phyloP scores from a whole-genome alignment of 768 basidiomycete genomes.

The Amyloporia xantha region DNA sequence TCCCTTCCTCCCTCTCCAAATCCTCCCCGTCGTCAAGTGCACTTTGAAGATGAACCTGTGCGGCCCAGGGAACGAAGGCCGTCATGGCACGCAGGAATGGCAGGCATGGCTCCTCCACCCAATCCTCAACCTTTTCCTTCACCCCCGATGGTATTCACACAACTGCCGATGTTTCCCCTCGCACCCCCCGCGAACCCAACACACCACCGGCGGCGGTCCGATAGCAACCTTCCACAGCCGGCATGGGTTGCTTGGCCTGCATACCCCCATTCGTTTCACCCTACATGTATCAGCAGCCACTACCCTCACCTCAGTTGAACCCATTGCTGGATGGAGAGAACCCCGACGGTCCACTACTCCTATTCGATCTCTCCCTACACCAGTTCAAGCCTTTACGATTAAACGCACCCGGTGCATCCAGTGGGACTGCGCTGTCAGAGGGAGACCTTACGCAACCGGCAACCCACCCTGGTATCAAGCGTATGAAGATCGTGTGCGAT shows the following conservation, averaged over 20 bases:
- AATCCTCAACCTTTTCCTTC: slow-evolving; percentile 22
- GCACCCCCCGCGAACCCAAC: slow-evolving; percentile 8
- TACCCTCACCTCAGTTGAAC: slow-evolving; percentile 29
- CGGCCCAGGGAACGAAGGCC: slow-evolving; percentile 8
- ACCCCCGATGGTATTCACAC: slow-evolving; percentile 18
- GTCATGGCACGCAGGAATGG: slow-evolving; percentile 21
- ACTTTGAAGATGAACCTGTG: slow-evolving; percentile 11
- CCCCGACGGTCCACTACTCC: slow-evolving; percentile 34
- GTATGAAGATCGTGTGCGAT: slow-evolving; percentile 53
- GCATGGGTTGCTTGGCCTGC: slow-evolving; percentile 11
- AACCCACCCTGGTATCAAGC: slow-evolving; percentile 47
- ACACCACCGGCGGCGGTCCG: slow-evolving; percentile 19
- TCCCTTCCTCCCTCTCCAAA: slow-evolving; percentile 8
- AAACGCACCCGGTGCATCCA: slow-evolving; percentile 32
- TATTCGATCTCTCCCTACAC: slow-evolving; percentile 50
- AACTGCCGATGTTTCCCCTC: slow-evolving; percentile 16
- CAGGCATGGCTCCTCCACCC: slow-evolving; percentile 14
- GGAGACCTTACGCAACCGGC: slow-evolving; percentile 48
- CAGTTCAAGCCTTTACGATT: slow-evolving; percentile 38
- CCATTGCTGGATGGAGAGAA: slow-evolving; percentile 49
- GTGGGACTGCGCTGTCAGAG: slow-evolving; percentile 26
- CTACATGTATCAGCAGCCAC: slow-evolving; percentile 9
- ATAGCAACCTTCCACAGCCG: slow-evolving; percentile 17
- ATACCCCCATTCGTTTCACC: slow-evolving; percentile 14
- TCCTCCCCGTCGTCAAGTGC: slow-evolving; percentile 10